A percentile compares a stretch with the other conserved stretches of the same genome.
Evolutionary conservation across 768 basidiomycete genomes (phyloP).

Genomic region (Suillus variegatus): DNA sequence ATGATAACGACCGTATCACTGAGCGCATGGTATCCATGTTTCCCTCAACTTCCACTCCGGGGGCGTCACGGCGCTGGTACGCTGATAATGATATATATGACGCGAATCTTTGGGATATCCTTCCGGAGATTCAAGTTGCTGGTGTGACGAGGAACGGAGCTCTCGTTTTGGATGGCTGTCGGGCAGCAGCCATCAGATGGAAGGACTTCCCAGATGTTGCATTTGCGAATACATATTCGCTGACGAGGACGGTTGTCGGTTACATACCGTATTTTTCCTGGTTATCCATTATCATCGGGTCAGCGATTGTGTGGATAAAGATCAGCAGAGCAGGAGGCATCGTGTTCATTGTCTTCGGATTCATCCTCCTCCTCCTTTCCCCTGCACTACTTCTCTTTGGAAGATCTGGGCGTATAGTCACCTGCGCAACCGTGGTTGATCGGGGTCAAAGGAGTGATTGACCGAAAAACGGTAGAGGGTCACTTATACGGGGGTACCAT

Average conservation of each 20-base stretch:
- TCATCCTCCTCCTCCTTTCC: slow-evolving; percentile 4
- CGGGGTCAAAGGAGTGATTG: slow-evolving; percentile 15
- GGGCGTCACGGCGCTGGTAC: slow-evolving; percentile 20
- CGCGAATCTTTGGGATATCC: slow-evolving; percentile 20
- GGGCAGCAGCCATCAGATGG: slow-evolving; percentile 20
- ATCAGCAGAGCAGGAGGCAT: neutral
- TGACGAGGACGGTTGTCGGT: slow-evolving; percentile 8
- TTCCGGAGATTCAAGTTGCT: slow-evolving; percentile 20
- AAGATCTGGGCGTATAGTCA: slow-evolving; percentile 17
- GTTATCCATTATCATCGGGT: too few species aligned
- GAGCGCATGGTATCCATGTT: slow-evolving; percentile 24
- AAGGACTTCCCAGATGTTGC: slow-evolving; percentile 19
- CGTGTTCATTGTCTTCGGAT: slow-evolving; percentile 1
- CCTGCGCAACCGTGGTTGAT: slow-evolving; percentile 25
- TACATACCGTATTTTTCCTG: slow-evolving; percentile 13
- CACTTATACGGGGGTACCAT: slow-evolving; percentile 16
- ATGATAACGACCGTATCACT: slow-evolving; percentile 21
- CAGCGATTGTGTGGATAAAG: too few species aligned
- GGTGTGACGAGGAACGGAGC: slow-evolving; percentile 18
- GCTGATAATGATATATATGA: slow-evolving; percentile 17
- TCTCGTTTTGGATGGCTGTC: slow-evolving; percentile 21
- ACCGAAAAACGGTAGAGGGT: neutral
- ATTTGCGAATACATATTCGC: slow-evolving; percentile 7
- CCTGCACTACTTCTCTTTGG: slow-evolving; percentile 14
- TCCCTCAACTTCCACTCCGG: slow-evolving; percentile 1